phyloP scores from a whole-genome alignment of 2,329 filamentous ascomycete species.

The Xylaria sp. region DNA sequence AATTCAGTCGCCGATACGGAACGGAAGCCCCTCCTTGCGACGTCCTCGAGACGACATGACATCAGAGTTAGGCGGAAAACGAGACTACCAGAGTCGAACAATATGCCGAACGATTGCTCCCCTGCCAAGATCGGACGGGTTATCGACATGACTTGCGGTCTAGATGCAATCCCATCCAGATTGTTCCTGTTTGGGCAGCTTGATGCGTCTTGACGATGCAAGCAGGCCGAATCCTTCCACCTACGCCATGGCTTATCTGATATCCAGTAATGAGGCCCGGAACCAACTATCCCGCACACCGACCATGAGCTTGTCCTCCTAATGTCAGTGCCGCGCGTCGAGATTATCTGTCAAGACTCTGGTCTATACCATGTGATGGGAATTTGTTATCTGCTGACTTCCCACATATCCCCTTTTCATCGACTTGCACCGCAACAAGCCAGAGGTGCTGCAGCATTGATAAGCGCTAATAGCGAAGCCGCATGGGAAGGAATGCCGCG shows the following conservation, averaged over 20 bases:
- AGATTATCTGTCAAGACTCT: neutral
- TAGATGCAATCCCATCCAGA: neutral
- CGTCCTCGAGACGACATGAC: neutral
- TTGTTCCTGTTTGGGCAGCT: slow-evolving; percentile 2
- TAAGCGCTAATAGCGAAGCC: slow-evolving; percentile 28
- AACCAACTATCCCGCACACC: neutral
- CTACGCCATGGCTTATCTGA: neutral
- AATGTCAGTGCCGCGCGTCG: slow-evolving; percentile 2
- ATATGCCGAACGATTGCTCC: neutral
- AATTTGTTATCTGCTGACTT: slow-evolving; percentile 27
- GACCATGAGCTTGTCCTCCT: neutral
- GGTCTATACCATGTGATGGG: neutral
- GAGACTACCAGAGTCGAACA: neutral
- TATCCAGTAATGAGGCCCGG: neutral
- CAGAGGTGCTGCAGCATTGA: neutral
- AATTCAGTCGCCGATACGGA: neutral
- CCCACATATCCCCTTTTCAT: slow-evolving; percentile 7
- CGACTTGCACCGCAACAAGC: slow-evolving; percentile 13
- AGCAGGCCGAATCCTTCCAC: slow-evolving; percentile 6
- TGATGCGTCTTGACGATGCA: neutral
- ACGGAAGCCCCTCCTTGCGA: neutral
- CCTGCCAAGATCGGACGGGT: neutral
- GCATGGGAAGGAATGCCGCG: slow-evolving; percentile 27
- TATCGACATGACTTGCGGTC: neutral
- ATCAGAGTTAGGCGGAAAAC: neutral